Evolutionary conservation across 169 alveolate genomes (phyloP).

Genomic region (Amoebophrya sp.): DNA sequence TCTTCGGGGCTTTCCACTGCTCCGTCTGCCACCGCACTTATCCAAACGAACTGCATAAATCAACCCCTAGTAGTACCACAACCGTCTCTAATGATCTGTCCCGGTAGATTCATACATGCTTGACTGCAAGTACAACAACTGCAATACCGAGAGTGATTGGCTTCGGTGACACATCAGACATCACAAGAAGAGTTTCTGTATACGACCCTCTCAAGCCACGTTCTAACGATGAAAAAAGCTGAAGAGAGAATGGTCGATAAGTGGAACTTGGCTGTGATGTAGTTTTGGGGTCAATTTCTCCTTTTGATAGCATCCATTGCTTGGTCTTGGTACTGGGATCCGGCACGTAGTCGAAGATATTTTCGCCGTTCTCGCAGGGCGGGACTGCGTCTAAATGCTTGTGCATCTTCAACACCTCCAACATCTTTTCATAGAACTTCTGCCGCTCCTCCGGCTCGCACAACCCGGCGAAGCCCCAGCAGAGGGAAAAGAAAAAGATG

Average conservation of each 20-base stretch:
- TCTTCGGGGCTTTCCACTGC: conserved; percentile 66
- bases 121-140: too few species aligned
- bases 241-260: too few species aligned
- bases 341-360: conserved; percentile 49
- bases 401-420: conserved; percentile 32
- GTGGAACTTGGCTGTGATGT: conserved; percentile 19
- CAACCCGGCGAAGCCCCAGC: conserved; percentile 83
- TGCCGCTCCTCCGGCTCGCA: conserved; percentile 74
- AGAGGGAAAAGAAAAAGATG: conserved; percentile 64
- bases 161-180: too few species aligned
- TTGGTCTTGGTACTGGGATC: background rate
- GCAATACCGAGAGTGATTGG: too few species aligned
- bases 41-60: too few species aligned
- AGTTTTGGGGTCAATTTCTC: background rate
- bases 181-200: too few species aligned
- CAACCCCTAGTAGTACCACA: too few species aligned
- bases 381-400: conserved; percentile 41
- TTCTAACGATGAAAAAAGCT: too few species aligned
- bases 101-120: too few species aligned
- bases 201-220: too few species aligned
- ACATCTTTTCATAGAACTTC: conserved; percentile 39
- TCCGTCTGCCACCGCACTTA: conserved; percentile 78
- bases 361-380: conserved; percentile 40
- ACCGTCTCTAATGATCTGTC: too few species aligned
- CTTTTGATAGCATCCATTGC: conserved; percentile 57